Evolutionary conservation across 257 asterid species (phyloP), one percentile per base, ranked within the genome.

Genomic region (Voacanga thouarsii): DNA sequence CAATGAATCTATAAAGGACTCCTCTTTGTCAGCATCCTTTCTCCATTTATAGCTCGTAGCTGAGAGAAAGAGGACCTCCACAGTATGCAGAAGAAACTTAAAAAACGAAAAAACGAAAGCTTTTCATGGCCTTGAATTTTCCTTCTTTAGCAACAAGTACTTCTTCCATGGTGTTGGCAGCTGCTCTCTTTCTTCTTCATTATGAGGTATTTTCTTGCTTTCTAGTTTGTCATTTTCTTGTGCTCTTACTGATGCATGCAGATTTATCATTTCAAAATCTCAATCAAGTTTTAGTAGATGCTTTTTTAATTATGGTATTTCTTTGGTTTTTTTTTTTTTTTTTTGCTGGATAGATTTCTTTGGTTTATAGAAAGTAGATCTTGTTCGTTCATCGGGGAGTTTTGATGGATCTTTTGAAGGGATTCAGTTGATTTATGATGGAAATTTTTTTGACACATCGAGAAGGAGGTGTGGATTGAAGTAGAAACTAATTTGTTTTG

Each of bases 1-100:
- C 76, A 75, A 67, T 80, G 83, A 80, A 80, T 43, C 83, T 75
- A 66, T 9, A 75, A 67, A 61, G 59, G n/a, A 9, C 39, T 19
- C 7, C 51, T n/a, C 24, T 59, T 59, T 19, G 53, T 44, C 79
- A 16, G 21, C 55, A 12, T 53, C n/a, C 30, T 0, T 37, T 49
- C 71, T 43, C 63, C n/a, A 41, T 63, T 76, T 47, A 33, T 47
- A 30, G 37, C 47, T 76, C 30, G 21, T 47, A 30, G 37, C 47
- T 18, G 19, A 74, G 44, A 47, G 39, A 60, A 39, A 75, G 37
- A 57, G 70, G 39, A 5, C 57, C 12, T 41, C 56, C n/a, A 59
- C 64, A 57, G n/a, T 59, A 12, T 41, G 15, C 43, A 12, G 10
- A 14, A 4, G 68, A 61, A 61, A 7, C 26, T 12, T 61, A 3